Percentiles rank a stretch among this genome's conserved stretches.
Conservation (phyloP, 257 asterid species). For the Leptodermis oblonga region DNA sequence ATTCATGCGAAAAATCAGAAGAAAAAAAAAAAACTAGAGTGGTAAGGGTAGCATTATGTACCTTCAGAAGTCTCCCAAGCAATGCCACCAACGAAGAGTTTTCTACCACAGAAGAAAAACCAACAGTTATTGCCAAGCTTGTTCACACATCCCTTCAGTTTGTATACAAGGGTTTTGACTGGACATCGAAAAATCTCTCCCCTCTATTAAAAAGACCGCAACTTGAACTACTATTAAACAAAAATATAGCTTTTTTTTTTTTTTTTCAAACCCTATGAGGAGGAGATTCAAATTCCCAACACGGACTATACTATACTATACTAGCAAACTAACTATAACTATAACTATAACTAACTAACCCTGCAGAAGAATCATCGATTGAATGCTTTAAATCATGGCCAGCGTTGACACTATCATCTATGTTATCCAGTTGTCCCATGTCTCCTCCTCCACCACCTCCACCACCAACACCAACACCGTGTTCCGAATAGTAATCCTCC, state of each 20-base stretch:
- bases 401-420: slow-evolving; percentile 78
- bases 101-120: slow-evolving; percentile 85
- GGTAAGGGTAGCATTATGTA: slow-evolving; percentile 18
- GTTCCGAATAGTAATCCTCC: slow-evolving; percentile 53
- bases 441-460: slow-evolving; percentile 20
- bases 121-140: slow-evolving; percentile 53
- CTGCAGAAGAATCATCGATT: slow-evolving; percentile 77
- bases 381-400: slow-evolving; percentile 62
- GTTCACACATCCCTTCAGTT: slow-evolving; percentile 43
- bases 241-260: slow-evolving; percentile 1
- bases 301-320: slow-evolving; percentile 22
- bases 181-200: slow-evolving; percentile 38
- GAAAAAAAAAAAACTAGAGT: not conserved
- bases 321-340: slow-evolving; percentile 29
- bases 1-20: not conserved
- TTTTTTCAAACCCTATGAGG: slow-evolving; percentile 14
- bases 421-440: slow-evolving; percentile 48
- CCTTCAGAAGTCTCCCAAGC: slow-evolving; percentile 99
- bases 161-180: slow-evolving; percentile 21
- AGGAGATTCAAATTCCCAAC: slow-evolving; percentile 17
- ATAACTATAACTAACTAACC: slow-evolving; percentile 75
- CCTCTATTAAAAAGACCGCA: slow-evolving; percentile 24
- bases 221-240: slow-evolving; percentile 12
- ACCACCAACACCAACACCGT: slow-evolving; percentile 14
- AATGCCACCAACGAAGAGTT: slow-evolving; percentile 99